These are phyloP conservation scores for Tetrahymena malaccensis DNA, from an alignment of 73 alveolate species.

Conservation along the genomic window DNA sequence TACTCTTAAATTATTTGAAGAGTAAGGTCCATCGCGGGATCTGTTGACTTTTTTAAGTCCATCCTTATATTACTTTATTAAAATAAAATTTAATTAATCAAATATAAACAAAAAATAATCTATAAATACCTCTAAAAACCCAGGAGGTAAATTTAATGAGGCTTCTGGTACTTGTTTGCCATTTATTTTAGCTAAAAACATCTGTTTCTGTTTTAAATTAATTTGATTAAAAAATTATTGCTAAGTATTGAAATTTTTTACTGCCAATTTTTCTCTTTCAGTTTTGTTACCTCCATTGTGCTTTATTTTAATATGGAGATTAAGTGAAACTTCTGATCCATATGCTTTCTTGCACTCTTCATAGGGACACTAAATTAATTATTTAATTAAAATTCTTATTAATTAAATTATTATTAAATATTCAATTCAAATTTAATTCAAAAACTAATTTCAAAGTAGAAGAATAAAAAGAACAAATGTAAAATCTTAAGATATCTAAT, in stretches of 20 bases:
- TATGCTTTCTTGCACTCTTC: constrained; percentile 58
- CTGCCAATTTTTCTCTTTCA: constrained; percentile 74
- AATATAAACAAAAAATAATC: neutral
- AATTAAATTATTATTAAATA: too few species aligned
- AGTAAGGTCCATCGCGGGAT: neutral
- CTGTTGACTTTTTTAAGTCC: neutral
- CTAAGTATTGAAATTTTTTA: neutral
- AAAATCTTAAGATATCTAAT: neutral
- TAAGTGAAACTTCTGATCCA: constrained; percentile 73
- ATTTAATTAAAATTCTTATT: too few species aligned
- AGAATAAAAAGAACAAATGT: neutral
- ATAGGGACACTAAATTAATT: constrained; percentile 57
- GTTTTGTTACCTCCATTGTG: constrained; percentile 78
- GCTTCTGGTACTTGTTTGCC: constrained; percentile 19
- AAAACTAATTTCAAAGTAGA: neutral
- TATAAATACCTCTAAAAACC: constrained; percentile 15
- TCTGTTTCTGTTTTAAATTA: constrained; percentile 5
- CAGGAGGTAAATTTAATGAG: constrained; percentile 34
- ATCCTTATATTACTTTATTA: neutral
- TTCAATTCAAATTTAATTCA: neutral
- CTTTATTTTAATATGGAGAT: constrained; percentile 61
- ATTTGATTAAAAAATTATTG: neutral
- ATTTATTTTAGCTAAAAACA: constrained; percentile 17
- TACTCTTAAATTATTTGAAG: neutral
- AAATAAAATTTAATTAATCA: neutral